Percentiles rank a stretch among this genome's conserved stretches.
phyloP scores from a whole-genome alignment of 306 rosid species.

The Gastrolobium villosum region DNA sequence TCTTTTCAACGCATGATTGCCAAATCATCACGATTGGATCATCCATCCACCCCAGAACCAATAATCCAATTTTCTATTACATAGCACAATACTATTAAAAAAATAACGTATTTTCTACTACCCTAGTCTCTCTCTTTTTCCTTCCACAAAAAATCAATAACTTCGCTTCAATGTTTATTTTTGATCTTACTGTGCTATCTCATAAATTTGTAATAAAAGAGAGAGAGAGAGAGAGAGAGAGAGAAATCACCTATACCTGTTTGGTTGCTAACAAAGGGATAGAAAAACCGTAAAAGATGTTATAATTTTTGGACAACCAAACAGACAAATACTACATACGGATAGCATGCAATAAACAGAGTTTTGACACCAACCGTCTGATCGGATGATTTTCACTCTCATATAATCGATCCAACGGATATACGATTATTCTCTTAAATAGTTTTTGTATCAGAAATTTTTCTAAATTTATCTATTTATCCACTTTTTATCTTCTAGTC shows the following conservation, averaged over 20 bases:
- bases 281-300: not conserved
- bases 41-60: not conserved
- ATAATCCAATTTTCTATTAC: not conserved
- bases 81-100: not conserved
- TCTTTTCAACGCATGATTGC: slow-evolving; percentile 24
- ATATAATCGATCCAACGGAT: slow-evolving; percentile 19
- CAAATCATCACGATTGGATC: slow-evolving; percentile 34
- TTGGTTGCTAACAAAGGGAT: not conserved
- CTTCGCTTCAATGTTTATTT: not conserved
- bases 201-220: not conserved
- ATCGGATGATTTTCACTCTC: not conserved
- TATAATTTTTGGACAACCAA: not conserved
- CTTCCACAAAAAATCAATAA: not conserved
- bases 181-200: not conserved
- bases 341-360: not conserved
- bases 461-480: not conserved
- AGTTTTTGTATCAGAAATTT: not conserved
- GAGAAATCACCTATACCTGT: not conserved
- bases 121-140: not conserved
- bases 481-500: no score
- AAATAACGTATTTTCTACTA: not conserved
- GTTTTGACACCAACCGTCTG: slow-evolving; percentile 11
- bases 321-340: not conserved
- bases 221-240: not conserved
- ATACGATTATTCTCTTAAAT: not conserved